Conservation (phyloP, 345 rosid species). For the Fremontodendron californicum region DNA sequence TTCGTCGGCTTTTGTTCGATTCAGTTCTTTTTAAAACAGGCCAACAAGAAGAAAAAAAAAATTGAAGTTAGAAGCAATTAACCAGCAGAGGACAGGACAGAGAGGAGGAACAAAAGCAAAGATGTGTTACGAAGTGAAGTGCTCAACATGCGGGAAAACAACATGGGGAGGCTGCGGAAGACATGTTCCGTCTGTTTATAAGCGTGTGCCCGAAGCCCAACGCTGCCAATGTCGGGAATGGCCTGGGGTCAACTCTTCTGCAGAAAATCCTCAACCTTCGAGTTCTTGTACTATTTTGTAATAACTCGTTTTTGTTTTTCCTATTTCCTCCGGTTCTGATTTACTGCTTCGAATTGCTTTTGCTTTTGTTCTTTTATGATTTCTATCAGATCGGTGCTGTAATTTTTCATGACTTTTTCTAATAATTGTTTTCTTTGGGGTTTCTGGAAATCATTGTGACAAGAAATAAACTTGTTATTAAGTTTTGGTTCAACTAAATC, state of each 20-base stretch:
- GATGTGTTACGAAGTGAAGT: constrained; percentile 7
- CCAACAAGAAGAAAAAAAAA: background rate
- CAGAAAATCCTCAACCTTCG: constrained; percentile 5
- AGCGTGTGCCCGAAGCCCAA: constrained; percentile 9
- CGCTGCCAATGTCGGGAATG: constrained; percentile 5
- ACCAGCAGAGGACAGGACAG: background rate
- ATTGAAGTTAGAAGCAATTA: background rate
- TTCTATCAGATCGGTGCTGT: background rate
- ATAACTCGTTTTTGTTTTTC: background rate
- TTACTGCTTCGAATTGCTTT: background rate
- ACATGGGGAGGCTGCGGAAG: constrained; percentile 45
- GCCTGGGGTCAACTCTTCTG: constrained; percentile 36
- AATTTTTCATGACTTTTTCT: too few species aligned
- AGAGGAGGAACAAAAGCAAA: too few species aligned
- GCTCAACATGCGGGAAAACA: constrained; percentile 37
- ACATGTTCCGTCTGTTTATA: constrained; percentile 34
- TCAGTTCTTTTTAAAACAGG: background rate
- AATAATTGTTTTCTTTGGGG: too few species aligned
- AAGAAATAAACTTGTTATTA: too few species aligned
- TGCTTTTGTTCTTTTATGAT: background rate
- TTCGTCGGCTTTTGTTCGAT: background rate
- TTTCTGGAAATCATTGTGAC: too few species aligned
- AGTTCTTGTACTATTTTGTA: constrained; percentile 22
- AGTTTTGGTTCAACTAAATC: too few species aligned
- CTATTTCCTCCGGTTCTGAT: background rate